Conservation (phyloP, 345 rosid genomes). For the Pistacia vera region DNA sequence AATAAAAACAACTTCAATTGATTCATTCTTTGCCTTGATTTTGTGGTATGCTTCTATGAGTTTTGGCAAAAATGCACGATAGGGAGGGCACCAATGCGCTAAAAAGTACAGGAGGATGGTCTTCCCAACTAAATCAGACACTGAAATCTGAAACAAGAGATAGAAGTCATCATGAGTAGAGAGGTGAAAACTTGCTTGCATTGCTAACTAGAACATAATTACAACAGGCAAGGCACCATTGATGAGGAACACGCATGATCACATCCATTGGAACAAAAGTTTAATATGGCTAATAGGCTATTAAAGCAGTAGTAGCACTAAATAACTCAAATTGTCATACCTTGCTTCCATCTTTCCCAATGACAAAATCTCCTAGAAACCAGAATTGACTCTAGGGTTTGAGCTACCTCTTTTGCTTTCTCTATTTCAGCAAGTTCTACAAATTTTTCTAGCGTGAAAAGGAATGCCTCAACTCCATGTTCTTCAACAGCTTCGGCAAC, state of each 20-base stretch:
- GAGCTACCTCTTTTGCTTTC: too few species aligned
- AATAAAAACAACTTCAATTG: slow-evolving; percentile 60
- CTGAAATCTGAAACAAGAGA: slow-evolving; percentile 41
- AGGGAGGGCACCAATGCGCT: slow-evolving; percentile 70
- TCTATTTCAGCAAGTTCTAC: slow-evolving; percentile 51
- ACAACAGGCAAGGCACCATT: too few species aligned
- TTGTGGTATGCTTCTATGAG: slow-evolving; percentile 58
- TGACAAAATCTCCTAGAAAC: too few species aligned
- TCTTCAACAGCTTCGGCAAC: slow-evolving; percentile 31
- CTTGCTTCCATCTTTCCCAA: too few species aligned
- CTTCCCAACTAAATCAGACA: slow-evolving; percentile 65
- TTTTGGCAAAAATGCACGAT: slow-evolving; percentile 61
- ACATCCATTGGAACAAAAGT: neutral
- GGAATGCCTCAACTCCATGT: slow-evolving; percentile 61
- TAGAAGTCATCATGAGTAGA: neutral
- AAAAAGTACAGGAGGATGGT: slow-evolving; percentile 73
- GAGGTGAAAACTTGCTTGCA: neutral
- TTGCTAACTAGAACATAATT: neutral
- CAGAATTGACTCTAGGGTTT: too few species aligned
- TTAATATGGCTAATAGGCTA: too few species aligned
- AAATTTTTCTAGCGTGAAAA: slow-evolving; percentile 68
- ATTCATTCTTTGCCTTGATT: slow-evolving; percentile 51
- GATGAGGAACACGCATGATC: neutral
- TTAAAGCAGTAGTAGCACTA: too few species aligned
- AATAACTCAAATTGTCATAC: too few species aligned